A percentile compares a stretch with the other conserved stretches of the same genome.
Evolutionary conservation across 2,329 filamentous ascomycete species (phyloP).

Genomic region (Acrocalymma vagum): DNA sequence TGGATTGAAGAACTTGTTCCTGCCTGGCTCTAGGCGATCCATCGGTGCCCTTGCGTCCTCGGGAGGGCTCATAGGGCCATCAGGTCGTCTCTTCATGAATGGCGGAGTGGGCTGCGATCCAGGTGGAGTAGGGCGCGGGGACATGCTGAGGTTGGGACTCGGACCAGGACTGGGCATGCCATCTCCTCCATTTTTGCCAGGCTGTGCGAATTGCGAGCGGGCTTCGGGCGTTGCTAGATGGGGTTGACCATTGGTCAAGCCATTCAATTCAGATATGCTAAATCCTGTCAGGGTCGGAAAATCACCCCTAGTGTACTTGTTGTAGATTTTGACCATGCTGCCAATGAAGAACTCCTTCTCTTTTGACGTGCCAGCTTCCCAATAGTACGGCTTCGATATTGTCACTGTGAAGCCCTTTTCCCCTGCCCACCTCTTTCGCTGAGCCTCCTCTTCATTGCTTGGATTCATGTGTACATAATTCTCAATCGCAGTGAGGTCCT

Average conservation of each 20-base stretch:
- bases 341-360: conserved; percentile 99
- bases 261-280: conserved; percentile 78
- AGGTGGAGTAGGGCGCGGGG: no score
- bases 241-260: conserved; percentile 68
- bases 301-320: conserved; percentile 81
- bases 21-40: no score
- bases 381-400: conserved; percentile 94
- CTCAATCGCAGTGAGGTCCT: conserved; percentile 85
- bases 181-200: conserved; percentile 14
- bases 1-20: no score
- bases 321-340: conserved; percentile 93
- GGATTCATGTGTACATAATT: conserved; percentile 74
- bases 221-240: conserved; percentile 39
- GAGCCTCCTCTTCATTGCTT: conserved; percentile 66
- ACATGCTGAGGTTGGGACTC: no score
- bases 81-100: no score
- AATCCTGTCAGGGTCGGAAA: conserved; percentile 84
- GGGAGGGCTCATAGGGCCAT: no score
- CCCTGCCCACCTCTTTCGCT: conserved; percentile 78
- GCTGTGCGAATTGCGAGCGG: conserved; percentile 23
- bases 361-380: conserved; percentile 91
- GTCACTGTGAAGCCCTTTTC: conserved; percentile 87
- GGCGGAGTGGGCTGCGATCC: no score
- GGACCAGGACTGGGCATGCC: no score
- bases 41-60: no score